Evolutionary conservation across 2,329 filamentous ascomycete species (phyloP).

Genomic region (Claviceps humidiphila): DNA sequence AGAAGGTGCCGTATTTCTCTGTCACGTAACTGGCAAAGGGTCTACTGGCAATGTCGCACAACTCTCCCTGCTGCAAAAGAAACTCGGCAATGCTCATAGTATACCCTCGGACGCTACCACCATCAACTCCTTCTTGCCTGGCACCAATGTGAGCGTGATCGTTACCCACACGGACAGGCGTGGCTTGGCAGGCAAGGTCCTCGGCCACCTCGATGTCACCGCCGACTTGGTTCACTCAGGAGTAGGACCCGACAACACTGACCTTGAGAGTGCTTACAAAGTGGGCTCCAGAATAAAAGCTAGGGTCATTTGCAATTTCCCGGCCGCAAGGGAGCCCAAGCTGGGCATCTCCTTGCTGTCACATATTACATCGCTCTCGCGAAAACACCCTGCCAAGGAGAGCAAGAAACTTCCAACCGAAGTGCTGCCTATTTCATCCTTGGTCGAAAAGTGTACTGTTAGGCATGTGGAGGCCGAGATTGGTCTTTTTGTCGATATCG

Average conservation of each 20-base stretch:
- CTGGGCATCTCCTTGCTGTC: slow-evolving; percentile 78
- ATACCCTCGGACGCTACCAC: slow-evolving; percentile 66
- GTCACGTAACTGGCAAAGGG: slow-evolving; percentile 61
- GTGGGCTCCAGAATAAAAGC: slow-evolving; percentile 73
- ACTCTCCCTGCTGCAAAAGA: slow-evolving; percentile 60
- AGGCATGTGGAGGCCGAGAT: slow-evolving; percentile 66
- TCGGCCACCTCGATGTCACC: slow-evolving; percentile 83
- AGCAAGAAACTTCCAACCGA: slow-evolving; percentile 39
- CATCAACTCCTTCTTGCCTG: slow-evolving; percentile 81
- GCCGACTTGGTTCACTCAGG: slow-evolving; percentile 86
- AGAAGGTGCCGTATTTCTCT: slow-evolving; percentile 75
- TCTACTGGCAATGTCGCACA: slow-evolving; percentile 76
- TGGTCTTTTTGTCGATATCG: slow-evolving; percentile 68
- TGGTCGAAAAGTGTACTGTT: slow-evolving; percentile 66
- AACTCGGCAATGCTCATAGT: slow-evolving; percentile 52
- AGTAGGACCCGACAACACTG: slow-evolving; percentile 51
- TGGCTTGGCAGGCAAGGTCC: slow-evolving; percentile 79
- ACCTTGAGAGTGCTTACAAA: slow-evolving; percentile 68
- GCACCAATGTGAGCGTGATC: slow-evolving; percentile 77
- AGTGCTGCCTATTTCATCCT: slow-evolving; percentile 55
- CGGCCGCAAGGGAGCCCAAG: slow-evolving; percentile 64
- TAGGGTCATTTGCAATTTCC: slow-evolving; percentile 79
- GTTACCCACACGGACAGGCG: slow-evolving; percentile 60
- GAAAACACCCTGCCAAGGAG: slow-evolving; percentile 25
- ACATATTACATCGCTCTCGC: slow-evolving; percentile 57